Evolutionary conservation across 1,139 yeast genomes (phyloP), one percentile per base, ranked within the genome.

Genomic region (Sugiyamaella novakii): DNA sequence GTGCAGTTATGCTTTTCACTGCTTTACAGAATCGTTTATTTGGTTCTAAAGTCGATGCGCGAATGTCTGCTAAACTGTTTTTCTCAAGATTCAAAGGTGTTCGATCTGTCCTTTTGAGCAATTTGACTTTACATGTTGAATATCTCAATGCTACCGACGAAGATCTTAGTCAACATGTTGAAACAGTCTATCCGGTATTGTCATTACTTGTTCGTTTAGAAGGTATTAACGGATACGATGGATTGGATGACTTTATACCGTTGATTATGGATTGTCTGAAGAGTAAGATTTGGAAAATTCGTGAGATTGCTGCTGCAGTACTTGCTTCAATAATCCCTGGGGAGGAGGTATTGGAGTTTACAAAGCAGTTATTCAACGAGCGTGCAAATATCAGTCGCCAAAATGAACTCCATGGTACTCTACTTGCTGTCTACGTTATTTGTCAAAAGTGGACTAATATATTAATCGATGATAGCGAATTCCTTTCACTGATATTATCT

Each of bases 1-100:
- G 97, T 66, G 88, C 96, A 0, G 85, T 91, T 24, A 92, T 92
- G 98, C 73, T 92, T 35, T 92, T 89, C 64, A 84, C 95, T 1
- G 81, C 96, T 0, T 66, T 91, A 38, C 92, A 87, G 61, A 83
- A 83, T 53, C 76, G 94, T 54, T 62, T 92, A 3, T 89, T 91
- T 67, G 95, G 95, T 2, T 78, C 81, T 11, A 74, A 75, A 31
- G 52, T 57, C 5, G 71, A 70, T 2, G 72, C 74, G 37, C 70
- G 68, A 22, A 66, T 79, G 47, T 76, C 86, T 29, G 85, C 88
- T 0, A 71, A 81, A 43, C 68, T 84, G 14, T 88, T 89, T 61
- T 91, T 91, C 63, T 71, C 80, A 3, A 77, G 79, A 52, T 86
- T 77, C 63, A 74, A 74, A 31, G 76, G 78, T 1, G 69, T 87